Evolutionary conservation across 108 stramenopile species (phyloP), one percentile per base, ranked within the genome.

Genomic region (Bacterosira constricta): DNA sequence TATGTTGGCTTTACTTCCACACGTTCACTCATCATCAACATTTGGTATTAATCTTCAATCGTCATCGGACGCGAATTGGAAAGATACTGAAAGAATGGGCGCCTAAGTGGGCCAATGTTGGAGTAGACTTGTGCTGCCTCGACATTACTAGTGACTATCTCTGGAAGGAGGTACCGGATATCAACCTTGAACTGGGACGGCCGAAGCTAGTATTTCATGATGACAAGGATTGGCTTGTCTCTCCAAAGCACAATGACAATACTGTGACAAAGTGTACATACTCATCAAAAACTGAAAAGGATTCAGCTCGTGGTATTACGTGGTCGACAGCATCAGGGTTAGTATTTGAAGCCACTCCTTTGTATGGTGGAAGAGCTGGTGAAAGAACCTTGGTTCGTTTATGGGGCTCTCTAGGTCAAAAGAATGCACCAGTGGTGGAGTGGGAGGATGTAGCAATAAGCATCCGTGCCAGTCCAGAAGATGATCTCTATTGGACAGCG

Each of bases 11-110:
- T 6, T 58, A 13, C 36, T 58, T 58, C 35, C 57, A 36, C 37
- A 10, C 35, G 3, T 9, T 3, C 5, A 2, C 9, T 17, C 35
- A 58, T 58, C 13, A 58, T 18, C 35, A 58, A 26, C 17, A 37
- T 30, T 37, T 58, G 6, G 35, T 32, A 18, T 37, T 18, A 6
- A 37, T 37, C 3, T 58, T 58, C 20, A 18, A 13, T 6, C 35
- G 20, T 3, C 57, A 58, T 18, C 38, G 65, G 32, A 66, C 47
- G 6, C 9, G 7, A 7, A 66, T 66, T 51, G 65, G 65, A 8
- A 17, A 53, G n/a, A 26, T 66, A 4, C 50, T 66, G 49, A 66
- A 66, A 41, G 50, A 51, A 11, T 66, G 65, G 65, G 65, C 49
- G 20, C 65, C 65, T 20, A 12, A 34, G 6, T 66, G 49, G 65